Base-by-base conservation (phyloP, 805 yeast genomes). In the Cyberlindnera mycetangii region DNA sequence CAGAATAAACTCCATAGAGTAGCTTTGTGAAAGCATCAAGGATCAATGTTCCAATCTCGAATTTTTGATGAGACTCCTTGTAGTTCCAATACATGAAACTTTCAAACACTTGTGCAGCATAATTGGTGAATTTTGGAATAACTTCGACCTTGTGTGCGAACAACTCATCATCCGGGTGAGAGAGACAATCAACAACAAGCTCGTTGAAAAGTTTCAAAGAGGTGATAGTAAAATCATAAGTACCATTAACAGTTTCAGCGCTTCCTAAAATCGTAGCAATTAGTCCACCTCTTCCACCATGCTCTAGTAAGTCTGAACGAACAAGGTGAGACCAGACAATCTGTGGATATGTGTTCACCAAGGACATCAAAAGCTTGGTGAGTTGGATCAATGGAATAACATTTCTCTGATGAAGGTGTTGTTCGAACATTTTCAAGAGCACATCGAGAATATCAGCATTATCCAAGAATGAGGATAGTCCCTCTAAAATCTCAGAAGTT, bases 251-350 rank as follows among this genome's bases (percentile, higher is more conserved):
- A 59, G 82, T 75, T 62, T 89, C 97, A 18, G 79, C 75, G 5
- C 89, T 73, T 2, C 90, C 89, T 38, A 88, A 68, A 2, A 87
- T 71, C 0, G 74, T 72, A 1, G 77, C 63, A 1, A 81, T 78
- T 37, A 79, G 64, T 0, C 93, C 90, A 34, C 85, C 87, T 50
- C 77, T 78, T 1, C 80, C 80, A 44, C 76, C 72, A 39, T 73
- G 71, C 12, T 83, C 81, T 1, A 89, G 67, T 22, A 89, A 66
- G 16, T 78, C 74, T 0, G 95, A 83, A 40, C 79, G 78, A 18
- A 79, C 74, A 12, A 92, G 62, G 56, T 83, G 83, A 0, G 89
- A 75, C 96, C 97, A 90, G 3, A 89, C 84, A 44, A 88, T 70
- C 47, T 75, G 72, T 0, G 95, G 78, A 32, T 71, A 75, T 6